phyloP scores from a whole-genome alignment of 225 moss, liverwort and hornwort species.

The Asterella californica region DNA sequence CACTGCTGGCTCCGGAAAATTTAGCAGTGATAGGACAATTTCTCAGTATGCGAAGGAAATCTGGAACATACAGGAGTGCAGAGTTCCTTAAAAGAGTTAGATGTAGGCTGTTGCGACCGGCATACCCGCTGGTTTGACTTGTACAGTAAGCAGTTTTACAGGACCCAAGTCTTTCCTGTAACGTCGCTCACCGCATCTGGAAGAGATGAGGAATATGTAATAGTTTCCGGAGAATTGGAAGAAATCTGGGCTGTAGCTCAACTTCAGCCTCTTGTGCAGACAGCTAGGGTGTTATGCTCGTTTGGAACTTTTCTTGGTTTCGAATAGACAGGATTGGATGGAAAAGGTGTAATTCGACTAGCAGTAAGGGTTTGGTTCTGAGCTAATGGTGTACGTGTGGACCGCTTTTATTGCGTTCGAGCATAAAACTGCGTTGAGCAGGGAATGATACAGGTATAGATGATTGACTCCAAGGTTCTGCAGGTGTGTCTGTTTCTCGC shows the following conservation, averaged over 20 bases:
- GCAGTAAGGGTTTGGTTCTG: too few species aligned
- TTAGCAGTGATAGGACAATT: constrained; percentile 83
- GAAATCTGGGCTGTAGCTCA: neutral
- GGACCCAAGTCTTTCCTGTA: constrained; percentile 8
- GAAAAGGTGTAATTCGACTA: too few species aligned
- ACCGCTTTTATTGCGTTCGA: too few species aligned
- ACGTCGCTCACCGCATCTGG: constrained; percentile 1
- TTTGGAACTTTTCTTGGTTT: neutral
- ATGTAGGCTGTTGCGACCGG: neutral
- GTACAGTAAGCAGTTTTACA: constrained; percentile 35
- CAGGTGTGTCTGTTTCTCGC: neutral
- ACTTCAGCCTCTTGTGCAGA: neutral
- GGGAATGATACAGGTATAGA: neutral
- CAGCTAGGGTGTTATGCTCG: neutral
- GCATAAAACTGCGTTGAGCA: too few species aligned
- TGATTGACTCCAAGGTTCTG: neutral
- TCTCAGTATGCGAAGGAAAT: constrained; percentile 68
- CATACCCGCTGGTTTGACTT: constrained; percentile 1
- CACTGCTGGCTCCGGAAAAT: constrained; percentile 66
- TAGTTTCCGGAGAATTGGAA: constrained; percentile 20
- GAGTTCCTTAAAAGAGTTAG: constrained; percentile 33
- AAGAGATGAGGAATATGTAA: constrained; percentile 18
- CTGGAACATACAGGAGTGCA: constrained; percentile 60
- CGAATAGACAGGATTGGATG: too few species aligned
- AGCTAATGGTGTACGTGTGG: too few species aligned